Conservation (phyloP, 371 early-diverging fungal genomes). For the Mortierella sp. region DNA sequence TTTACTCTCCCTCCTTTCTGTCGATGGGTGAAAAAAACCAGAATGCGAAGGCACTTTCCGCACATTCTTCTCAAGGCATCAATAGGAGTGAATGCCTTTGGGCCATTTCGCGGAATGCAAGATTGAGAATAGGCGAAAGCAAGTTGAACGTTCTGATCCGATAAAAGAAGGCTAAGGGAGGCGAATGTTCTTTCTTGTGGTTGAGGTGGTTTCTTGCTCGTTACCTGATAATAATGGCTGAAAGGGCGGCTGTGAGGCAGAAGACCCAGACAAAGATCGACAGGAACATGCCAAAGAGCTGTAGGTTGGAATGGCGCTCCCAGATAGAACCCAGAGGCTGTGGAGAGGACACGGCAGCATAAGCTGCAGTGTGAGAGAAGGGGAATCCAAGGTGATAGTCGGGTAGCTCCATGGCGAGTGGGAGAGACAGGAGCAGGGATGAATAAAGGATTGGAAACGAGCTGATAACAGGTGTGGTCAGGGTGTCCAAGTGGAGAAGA, state of each 20-base stretch:
- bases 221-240: conserved; percentile 52
- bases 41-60: too few relatives aligned
- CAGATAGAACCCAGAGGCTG: conserved; percentile 32
- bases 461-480: background rate
- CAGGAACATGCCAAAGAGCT: conserved; percentile 45
- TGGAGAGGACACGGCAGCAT: background rate
- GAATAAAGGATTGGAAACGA: background rate
- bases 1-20: too few relatives aligned
- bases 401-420: conserved; percentile 6
- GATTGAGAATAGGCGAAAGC: too few relatives aligned
- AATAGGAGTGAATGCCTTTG: too few relatives aligned
- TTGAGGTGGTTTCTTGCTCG: too few relatives aligned
- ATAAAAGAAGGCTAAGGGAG: too few relatives aligned
- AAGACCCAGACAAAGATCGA: conserved; percentile 50
- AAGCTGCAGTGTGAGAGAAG: background rate
- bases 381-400: conserved; percentile 7
- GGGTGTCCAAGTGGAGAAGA: background rate
- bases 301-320: conserved; percentile 46
- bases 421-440: background rate
- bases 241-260: conserved; percentile 39
- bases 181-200: too few relatives aligned
- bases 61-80: too few relatives aligned
- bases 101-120: too few relatives aligned
- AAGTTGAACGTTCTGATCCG: too few relatives aligned
- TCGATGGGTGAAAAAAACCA: too few relatives aligned